phyloP scores from a whole-genome alignment of 345 rosid species.

The Aurinia saxatilis region DNA sequence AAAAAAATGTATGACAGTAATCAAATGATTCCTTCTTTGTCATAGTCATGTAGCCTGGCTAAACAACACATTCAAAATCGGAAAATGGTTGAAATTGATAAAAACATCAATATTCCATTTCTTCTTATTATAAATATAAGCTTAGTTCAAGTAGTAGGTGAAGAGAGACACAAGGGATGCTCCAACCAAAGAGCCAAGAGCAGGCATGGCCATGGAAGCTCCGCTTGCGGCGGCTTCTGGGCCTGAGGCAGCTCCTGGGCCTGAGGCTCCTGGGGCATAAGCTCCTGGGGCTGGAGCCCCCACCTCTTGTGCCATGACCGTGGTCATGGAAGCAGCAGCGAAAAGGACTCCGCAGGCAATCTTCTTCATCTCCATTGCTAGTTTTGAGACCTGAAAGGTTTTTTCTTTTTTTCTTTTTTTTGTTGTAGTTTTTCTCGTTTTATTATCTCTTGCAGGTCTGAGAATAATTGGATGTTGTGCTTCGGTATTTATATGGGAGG shows the following conservation, averaged over 20 bases:
- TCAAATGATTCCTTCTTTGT: constrained; percentile 7
- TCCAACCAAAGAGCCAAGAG: constrained; percentile 52
- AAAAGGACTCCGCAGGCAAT: constrained; percentile 45
- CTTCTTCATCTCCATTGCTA: constrained; percentile 67
- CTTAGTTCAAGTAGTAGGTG: constrained; percentile 48
- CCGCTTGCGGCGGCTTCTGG: constrained; percentile 28
- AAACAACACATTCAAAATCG: constrained; percentile 18
- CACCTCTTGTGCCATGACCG: constrained; percentile 41
- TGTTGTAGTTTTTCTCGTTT: not conserved
- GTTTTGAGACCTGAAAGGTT: constrained; percentile 24
- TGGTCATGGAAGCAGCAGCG: constrained; percentile 50
- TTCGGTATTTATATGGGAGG: too few species aligned
- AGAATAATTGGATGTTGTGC: too few species aligned
- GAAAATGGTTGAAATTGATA: not conserved
- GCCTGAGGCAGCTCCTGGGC: constrained; percentile 40
- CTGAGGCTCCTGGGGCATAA: constrained; percentile 31
- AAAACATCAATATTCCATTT: not conserved
- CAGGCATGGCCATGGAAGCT: constrained; percentile 43
- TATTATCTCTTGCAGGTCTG: not conserved
- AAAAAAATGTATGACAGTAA: constrained; percentile 1
- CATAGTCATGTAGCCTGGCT: constrained; percentile 12
- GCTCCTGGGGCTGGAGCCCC: constrained; percentile 37
- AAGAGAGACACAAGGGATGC: constrained; percentile 59
- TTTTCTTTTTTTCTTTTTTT: not conserved
- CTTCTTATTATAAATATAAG: not conserved